A percentile compares a stretch with the other conserved stretches of the same genome.
phyloP scores from a whole-genome alignment of 2,329 filamentous ascomycete species.

The Penicillium aurantiogriseum region DNA sequence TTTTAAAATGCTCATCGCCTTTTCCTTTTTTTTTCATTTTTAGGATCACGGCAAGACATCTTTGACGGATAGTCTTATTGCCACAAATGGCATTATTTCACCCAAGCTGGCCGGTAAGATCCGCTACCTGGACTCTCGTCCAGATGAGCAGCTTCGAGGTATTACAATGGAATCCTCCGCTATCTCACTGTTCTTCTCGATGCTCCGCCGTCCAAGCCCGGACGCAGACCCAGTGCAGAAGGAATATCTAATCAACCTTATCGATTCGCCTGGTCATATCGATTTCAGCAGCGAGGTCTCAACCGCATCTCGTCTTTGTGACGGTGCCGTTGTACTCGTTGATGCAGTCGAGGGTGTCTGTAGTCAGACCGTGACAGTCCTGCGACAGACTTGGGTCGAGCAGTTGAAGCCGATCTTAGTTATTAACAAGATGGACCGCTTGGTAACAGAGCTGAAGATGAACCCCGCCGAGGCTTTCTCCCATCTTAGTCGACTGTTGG shows the following conservation, averaged over 20 bases:
- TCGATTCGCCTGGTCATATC: slow-evolving; percentile 96
- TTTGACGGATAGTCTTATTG: slow-evolving; percentile 89
- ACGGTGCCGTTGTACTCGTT: slow-evolving; percentile 89
- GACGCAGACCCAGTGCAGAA: slow-evolving; percentile 69
- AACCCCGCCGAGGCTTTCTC: slow-evolving; percentile 84
- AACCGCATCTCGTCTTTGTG: slow-evolving; percentile 88
- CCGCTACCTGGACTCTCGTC: slow-evolving; percentile 91
- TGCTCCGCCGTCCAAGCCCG: slow-evolving; percentile 71
- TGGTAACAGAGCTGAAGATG: slow-evolving; percentile 93
- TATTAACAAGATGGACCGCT: slow-evolving; percentile 96
- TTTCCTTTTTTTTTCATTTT: slow-evolving; percentile 13
- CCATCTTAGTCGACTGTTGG: slow-evolving; percentile 83
- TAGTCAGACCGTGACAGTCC: slow-evolving; percentile 95
- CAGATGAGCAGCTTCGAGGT: slow-evolving; percentile 90
- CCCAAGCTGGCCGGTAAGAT: slow-evolving; percentile 97
- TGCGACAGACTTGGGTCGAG: slow-evolving; percentile 92
- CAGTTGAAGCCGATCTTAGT: slow-evolving; percentile 92
- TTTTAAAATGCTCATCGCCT: slow-evolving; percentile 1
- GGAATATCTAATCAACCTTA: slow-evolving; percentile 94
- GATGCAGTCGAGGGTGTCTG: slow-evolving; percentile 98
- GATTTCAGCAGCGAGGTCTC: slow-evolving; percentile 99
- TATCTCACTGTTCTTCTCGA: slow-evolving; percentile 93
- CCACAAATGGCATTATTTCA: slow-evolving; percentile 99
- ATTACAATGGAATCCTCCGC: slow-evolving; percentile 99
- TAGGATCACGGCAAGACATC: slow-evolving; percentile 97